Evolutionary conservation across 108 stramenopile genomes (phyloP).

Genomic region (Bacterosira constricta): DNA sequence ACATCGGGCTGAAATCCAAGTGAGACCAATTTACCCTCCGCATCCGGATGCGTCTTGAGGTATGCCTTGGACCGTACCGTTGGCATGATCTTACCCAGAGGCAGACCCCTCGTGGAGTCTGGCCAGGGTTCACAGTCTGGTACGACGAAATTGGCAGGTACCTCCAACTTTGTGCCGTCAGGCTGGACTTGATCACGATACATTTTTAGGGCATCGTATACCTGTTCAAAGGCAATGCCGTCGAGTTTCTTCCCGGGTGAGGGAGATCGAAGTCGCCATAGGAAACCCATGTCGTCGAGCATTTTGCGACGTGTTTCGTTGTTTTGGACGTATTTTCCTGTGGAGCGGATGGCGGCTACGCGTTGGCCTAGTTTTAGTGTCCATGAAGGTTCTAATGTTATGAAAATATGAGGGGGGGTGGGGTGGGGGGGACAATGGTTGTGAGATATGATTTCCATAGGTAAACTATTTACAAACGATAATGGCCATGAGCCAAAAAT

Average conservation of each 20-base stretch:
- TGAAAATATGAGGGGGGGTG: neutral
- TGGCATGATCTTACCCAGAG: constrained; percentile 67
- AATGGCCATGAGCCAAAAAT: neutral
- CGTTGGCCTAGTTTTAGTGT: constrained; percentile 77
- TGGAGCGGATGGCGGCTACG: constrained; percentile 78
- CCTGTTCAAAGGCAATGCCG: constrained; percentile 68
- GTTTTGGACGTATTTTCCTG: constrained; percentile 75
- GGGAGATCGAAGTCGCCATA: constrained; percentile 80
- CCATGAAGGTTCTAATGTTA: constrained; percentile 60
- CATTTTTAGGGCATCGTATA: constrained; percentile 73
- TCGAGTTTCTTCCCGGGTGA: constrained; percentile 49
- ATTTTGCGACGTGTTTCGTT: constrained; percentile 62
- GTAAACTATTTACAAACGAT: too few relatives aligned
- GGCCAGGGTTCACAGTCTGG: constrained; percentile 82
- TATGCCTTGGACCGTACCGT: constrained; percentile 65
- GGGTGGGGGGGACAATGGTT: neutral
- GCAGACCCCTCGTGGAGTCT: constrained; percentile 71
- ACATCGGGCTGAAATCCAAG: constrained; percentile 58
- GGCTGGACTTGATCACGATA: constrained; percentile 72
- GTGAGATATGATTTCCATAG: neutral
- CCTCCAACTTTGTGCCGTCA: constrained; percentile 41
- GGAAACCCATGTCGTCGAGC: constrained; percentile 84
- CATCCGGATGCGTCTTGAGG: constrained; percentile 68
- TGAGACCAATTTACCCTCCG: constrained; percentile 53
- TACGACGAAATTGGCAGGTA: constrained; percentile 73